Conservation (phyloP, 2,329 filamentous ascomycete species). For the Colletotrichum kahawae region DNA sequence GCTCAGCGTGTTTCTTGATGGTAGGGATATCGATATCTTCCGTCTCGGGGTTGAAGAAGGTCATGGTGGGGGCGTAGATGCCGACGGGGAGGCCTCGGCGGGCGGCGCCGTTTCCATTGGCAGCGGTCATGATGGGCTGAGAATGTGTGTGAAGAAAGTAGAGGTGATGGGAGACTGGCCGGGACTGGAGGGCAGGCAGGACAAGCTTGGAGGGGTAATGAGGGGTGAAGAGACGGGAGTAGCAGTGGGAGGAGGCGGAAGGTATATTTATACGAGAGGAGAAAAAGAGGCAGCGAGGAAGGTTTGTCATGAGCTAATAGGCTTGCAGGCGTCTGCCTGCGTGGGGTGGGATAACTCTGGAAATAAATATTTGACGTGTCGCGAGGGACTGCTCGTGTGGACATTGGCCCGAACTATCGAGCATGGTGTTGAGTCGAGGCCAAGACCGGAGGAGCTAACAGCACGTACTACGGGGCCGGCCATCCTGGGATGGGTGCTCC, state of each 20-base stretch:
- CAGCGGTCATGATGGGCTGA: conserved; percentile 20
- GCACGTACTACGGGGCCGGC: background rate
- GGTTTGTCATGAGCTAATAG: conserved; percentile 40
- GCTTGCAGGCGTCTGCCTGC: conserved; percentile 28
- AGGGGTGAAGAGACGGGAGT: background rate
- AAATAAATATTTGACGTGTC: conserved; percentile 31
- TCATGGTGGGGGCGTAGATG: conserved; percentile 90
- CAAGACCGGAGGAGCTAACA: conserved; percentile 20
- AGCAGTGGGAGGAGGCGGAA: background rate
- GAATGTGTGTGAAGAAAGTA: conserved; percentile 1
- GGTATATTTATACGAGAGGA: conserved; percentile 35
- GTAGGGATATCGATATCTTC: conserved; percentile 83
- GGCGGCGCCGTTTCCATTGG: conserved; percentile 31
- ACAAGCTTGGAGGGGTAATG: conserved; percentile 22
- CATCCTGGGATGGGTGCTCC: background rate
- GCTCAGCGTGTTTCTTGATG: conserved; percentile 81
- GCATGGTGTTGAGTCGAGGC: conserved; percentile 24
- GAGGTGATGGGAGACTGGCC: background rate
- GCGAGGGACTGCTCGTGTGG: conserved; percentile 34
- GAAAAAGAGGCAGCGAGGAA: conserved; percentile 20
- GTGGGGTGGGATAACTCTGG: conserved; percentile 32
- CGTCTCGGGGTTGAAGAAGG: conserved; percentile 83
- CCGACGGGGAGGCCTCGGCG: conserved; percentile 73
- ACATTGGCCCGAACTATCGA: conserved; percentile 42
- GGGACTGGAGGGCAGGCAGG: conserved; percentile 1